Evolutionary conservation across 192 early-diverging fungal genomes (phyloP), one percentile per base, ranked within the genome.

Genomic region (Coemansia sp.): DNA sequence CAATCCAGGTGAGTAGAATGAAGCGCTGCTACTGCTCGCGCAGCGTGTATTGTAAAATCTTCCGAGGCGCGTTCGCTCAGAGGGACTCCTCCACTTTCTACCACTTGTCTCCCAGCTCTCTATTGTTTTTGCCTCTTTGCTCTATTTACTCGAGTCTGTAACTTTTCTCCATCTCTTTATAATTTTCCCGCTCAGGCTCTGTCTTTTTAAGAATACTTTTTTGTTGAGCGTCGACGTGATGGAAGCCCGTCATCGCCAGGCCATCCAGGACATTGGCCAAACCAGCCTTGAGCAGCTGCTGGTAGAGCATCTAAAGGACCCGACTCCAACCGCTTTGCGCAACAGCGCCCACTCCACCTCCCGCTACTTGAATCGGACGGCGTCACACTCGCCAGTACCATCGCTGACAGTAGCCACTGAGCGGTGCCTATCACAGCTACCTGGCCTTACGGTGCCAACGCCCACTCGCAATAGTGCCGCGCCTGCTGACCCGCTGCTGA

Each of bases 261-360:
- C 64, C n/a, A 50, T 78, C 22, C 63, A 69, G 20, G 52, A 41
- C 18, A 34, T 73, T 34, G 71, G 62, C 56, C 52, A 60, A 27
- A 20, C 16, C n/a, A 63, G 62, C 20, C 45, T 82, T 29, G 79
- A 82, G 62, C 67, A 27, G 50, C 47, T 71, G 11, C 65, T 82
- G 37, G 65, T 59, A 1, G 59, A 65, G 27, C 49, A 56, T 6
- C 59, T 76, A 30, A 39, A 44, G 15, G 67, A 82, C 47, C 50
- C 71, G 5, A 75, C 70, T 9, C 79, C 79, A 6, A 38, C 39
- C 2, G 79, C 50, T 16, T 38, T 76, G 55, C 70, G 63, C 39
- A 43, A 18, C 8, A 39, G 34, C 20, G 16, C 24, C 24, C 8
- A 29, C 11, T 53, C 22, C 9, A 47, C 45, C 7, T 18, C 45